Conservation (phyloP, 2,329 filamentous ascomycete genomes). For the Diplocarpon rosae region DNA sequence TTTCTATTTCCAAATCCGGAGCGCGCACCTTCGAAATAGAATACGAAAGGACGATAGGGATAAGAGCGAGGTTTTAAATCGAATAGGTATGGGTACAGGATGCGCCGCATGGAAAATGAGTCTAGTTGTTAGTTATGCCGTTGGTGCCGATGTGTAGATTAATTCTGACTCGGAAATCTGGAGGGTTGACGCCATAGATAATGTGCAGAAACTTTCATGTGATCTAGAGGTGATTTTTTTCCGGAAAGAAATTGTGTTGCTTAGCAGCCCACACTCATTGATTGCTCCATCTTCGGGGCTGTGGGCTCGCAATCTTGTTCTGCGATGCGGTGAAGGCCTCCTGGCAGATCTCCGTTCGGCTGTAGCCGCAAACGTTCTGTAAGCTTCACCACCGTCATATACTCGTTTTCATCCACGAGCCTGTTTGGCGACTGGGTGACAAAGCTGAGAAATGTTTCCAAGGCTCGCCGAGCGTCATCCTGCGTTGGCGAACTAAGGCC, state of each 20-base stretch:
- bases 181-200: slow-evolving; percentile 10
- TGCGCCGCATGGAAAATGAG: background rate
- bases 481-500: slow-evolving; percentile 58
- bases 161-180: background rate
- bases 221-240: slow-evolving; percentile 2
- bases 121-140: background rate
- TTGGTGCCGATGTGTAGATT: slow-evolving; percentile 4
- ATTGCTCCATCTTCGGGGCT: slow-evolving; percentile 26
- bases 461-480: slow-evolving; percentile 73
- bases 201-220: slow-evolving; percentile 1
- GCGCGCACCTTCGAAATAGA: background rate
- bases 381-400: slow-evolving; percentile 64
- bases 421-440: slow-evolving; percentile 57
- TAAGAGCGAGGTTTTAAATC: slow-evolving; percentile 9
- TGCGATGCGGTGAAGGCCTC: slow-evolving; percentile 29
- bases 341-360: slow-evolving; percentile 27
- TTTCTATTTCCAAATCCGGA: background rate
- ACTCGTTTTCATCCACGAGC: slow-evolving; percentile 68
- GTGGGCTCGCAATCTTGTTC: slow-evolving; percentile 25
- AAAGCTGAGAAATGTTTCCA: slow-evolving; percentile 72
- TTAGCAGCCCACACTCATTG: slow-evolving; percentile 22
- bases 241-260: background rate
- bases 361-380: slow-evolving; percentile 73
- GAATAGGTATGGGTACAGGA: background rate
- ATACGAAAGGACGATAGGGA: slow-evolving; percentile 10